phyloP scores from a whole-genome alignment of 73 alveolate species.

The Urostyla sp. region DNA sequence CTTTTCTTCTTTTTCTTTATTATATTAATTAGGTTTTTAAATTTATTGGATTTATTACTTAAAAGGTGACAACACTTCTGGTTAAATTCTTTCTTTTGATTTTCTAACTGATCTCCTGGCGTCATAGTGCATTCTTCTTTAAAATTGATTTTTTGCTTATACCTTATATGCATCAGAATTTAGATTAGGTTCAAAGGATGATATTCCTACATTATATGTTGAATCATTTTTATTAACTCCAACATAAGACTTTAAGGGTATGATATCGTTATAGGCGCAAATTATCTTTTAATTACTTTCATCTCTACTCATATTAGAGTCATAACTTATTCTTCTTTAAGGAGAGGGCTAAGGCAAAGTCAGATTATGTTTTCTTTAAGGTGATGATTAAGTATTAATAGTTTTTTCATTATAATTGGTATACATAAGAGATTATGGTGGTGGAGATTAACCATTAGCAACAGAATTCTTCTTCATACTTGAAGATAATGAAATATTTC shows the following conservation, averaged over 20 bases:
- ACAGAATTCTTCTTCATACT: no score
- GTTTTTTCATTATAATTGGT: neutral
- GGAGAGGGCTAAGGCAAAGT: no score
- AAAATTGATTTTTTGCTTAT: constrained; percentile 36
- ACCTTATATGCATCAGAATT: constrained; percentile 34
- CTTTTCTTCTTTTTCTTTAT: neutral
- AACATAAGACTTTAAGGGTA: constrained; percentile 1
- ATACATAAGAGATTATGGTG: neutral
- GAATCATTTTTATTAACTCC: neutral
- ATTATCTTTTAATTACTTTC: neutral
- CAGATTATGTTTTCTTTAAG: neutral
- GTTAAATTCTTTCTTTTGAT: constrained; percentile 32
- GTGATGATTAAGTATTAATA: no score
- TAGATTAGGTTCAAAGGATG: constrained; percentile 46
- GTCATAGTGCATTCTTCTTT: constrained; percentile 44
- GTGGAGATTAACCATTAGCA: neutral
- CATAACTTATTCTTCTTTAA: no score
- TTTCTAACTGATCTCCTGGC: constrained; percentile 45
- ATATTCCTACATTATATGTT: constrained; percentile 6
- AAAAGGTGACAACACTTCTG: neutral
- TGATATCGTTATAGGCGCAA: constrained; percentile 28
- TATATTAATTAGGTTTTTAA: neutral
- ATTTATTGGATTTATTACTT: neutral
- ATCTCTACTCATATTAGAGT: no score
- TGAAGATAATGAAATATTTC: no score